A percentile compares a stretch with the other conserved stretches of the same genome.
Conservation (phyloP, 257 asterid genomes). For the Forsythia suspensa region DNA sequence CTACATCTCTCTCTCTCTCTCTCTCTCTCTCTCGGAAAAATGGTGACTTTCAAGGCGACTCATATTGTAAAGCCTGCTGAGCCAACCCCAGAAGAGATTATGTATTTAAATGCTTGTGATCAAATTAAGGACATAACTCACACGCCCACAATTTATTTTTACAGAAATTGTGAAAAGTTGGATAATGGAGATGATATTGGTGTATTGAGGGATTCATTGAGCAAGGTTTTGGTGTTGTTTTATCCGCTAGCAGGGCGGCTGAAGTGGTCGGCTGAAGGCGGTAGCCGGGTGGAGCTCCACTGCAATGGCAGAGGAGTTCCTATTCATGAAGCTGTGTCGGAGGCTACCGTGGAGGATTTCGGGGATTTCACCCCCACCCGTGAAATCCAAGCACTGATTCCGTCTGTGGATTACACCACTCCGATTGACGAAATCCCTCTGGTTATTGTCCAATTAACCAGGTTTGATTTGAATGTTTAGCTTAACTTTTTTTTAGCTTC, state of each 20-base stretch:
- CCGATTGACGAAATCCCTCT: slow-evolving; percentile 45
- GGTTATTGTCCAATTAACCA: slow-evolving; percentile 41
- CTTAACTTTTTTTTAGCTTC: too few relatives aligned
- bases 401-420: slow-evolving; percentile 47
- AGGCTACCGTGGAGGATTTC: slow-evolving; percentile 44
- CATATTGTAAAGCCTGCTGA: slow-evolving; percentile 57
- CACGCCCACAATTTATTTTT: slow-evolving; percentile 58
- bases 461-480: background rate
- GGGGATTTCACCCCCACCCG: slow-evolving; percentile 60
- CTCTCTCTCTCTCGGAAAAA: background rate
- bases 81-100: slow-evolving; percentile 43
- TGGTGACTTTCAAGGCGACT: slow-evolving; percentile 40
- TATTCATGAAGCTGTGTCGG: slow-evolving; percentile 57
- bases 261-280: slow-evolving; percentile 39
- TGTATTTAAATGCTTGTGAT: slow-evolving; percentile 49
- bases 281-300: slow-evolving; percentile 58
- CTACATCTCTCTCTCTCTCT: background rate
- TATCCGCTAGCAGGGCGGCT: slow-evolving; percentile 72
- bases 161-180: slow-evolving; percentile 26
- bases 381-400: slow-evolving; percentile 38
- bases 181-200: slow-evolving; percentile 17
- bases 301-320: slow-evolving; percentile 60
- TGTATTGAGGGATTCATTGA: slow-evolving; percentile 37
- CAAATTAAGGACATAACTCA: slow-evolving; percentile 53
- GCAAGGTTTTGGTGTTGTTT: slow-evolving; percentile 46